Base-by-base conservation (phyloP, 2,329 filamentous ascomycete species). In the Penicillium sumatraense region DNA sequence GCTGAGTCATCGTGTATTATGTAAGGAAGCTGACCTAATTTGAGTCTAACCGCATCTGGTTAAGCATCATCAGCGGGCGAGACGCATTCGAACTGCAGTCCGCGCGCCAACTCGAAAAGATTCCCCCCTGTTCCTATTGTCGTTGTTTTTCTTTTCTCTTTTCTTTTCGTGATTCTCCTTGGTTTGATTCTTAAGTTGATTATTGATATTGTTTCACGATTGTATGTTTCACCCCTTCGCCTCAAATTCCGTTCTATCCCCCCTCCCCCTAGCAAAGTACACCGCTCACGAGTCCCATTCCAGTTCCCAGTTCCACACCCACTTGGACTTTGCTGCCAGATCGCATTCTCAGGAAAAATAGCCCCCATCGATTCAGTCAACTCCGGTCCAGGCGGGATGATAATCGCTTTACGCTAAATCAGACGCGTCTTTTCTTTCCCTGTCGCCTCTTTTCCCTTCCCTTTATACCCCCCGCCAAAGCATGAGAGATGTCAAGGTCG, bases 401-500 rank as follows among this genome's bases (percentile, higher is more conserved):
- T 57, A 65, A 65, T 23, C 57, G 49, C 48, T 61, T 52, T 47
- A 50, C 49, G 35, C 51, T 56, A 59, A 54, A 60, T 57, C 50
- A 60, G 54, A 58, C 55, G 49, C 51, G 53, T 53, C 26, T 27
- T 56, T 56, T 40, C 23, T 44, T 26, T 13, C 29, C 33, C 13
- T 27, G 53, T 53, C 26, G 23, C 55, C 54, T 40, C 23, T 44
- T 26, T 13, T 13, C 33, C 13, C 18, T n/a, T n/a, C 13, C 29
- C 27, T 49, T 46, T 18, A 18, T 21, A 33, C 45, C 52, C 40
- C 31, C 45, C 53, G 60, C 49, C 57, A 68, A 67, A 69, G 70
- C 67, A 72, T 82, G 79, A 80, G 78, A 85, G 70, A 88, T 88
- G 85, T 86, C 84, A 76, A 83, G 80, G 76, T 80, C 81, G 69